A percentile compares a stretch with the other conserved stretches of the same genome.
phyloP scores from a whole-genome alignment of 1,284 basidiomycete species.

The Irpex sp. region DNA sequence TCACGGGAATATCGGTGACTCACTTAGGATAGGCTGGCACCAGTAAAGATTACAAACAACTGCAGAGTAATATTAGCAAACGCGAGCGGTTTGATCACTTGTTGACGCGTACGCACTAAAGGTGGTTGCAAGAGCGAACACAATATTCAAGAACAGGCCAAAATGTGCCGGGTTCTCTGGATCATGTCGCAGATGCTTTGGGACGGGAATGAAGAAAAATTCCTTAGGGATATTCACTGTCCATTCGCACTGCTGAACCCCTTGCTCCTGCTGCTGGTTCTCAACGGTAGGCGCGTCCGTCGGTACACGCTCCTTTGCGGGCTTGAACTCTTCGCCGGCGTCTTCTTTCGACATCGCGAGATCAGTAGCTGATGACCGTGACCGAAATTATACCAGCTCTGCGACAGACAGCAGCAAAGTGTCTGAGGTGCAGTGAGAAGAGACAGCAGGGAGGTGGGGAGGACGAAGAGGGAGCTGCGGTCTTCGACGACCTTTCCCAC shows the following conservation, averaged over 20 bases:
- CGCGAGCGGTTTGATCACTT: not conserved
- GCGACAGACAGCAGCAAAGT: not conserved
- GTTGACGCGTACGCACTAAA: slow-evolving; percentile 34
- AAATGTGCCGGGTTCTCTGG: slow-evolving; percentile 57
- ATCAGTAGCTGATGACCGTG: not conserved
- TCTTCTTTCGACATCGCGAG: not conserved
- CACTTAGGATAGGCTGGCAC: slow-evolving; percentile 68
- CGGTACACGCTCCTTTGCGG: not conserved
- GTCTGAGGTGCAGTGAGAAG: not conserved
- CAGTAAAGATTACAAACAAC: slow-evolving; percentile 69
- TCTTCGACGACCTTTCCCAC: not conserved
- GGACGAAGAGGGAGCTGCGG: not conserved
- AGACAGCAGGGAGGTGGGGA: not conserved
- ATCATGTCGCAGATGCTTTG: slow-evolving; percentile 55
- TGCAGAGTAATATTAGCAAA: slow-evolving; percentile 18
- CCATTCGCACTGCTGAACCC: not conserved
- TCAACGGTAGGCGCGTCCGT: not conserved
- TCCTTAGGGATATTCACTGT: slow-evolving; percentile 30
- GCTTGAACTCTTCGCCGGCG: not conserved
- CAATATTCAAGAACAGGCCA: slow-evolving; percentile 53
- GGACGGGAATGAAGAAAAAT: slow-evolving; percentile 68
- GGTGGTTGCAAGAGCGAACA: slow-evolving; percentile 68
- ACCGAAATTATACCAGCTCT: not conserved
- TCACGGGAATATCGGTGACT: slow-evolving; percentile 17
- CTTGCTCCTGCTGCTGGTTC: not conserved